Conservation (phyloP, 148 eudicot species). For the Camellia japonica region DNA sequence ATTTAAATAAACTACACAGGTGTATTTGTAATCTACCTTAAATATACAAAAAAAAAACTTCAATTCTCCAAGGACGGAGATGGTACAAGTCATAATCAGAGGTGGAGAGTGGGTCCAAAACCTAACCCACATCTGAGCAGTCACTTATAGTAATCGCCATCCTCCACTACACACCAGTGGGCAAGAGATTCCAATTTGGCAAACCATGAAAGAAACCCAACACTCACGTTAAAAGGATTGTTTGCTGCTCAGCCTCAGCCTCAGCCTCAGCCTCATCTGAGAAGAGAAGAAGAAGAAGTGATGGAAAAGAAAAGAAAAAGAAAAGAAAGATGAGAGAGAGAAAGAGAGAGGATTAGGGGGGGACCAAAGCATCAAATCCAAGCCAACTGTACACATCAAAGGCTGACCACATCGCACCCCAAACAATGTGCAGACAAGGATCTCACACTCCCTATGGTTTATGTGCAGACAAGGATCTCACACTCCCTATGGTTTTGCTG, state of each 20-base stretch:
- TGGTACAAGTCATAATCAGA: slow-evolving; percentile 22
- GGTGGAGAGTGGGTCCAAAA: slow-evolving; percentile 4
- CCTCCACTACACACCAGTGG: not conserved
- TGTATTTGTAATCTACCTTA: too few species aligned
- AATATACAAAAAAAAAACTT: too few species aligned
- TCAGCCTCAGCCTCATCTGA: too few species aligned
- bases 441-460: slow-evolving; percentile 13
- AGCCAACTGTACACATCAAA: slow-evolving; percentile 15
- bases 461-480: slow-evolving; percentile 19
- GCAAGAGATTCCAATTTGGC: slow-evolving; percentile 21
- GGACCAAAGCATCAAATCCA: slow-evolving; percentile 28
- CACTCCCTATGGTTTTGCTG: not conserved
- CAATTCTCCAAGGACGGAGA: too few species aligned
- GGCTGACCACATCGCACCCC: slow-evolving; percentile 24
- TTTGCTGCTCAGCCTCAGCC: not conserved
- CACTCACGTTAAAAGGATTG: slow-evolving; percentile 17
- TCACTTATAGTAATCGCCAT: not conserved
- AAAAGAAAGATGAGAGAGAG: not conserved
- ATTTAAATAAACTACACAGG: too few species aligned
- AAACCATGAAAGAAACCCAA: slow-evolving; percentile 24
- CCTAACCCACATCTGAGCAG: slow-evolving; percentile 5
- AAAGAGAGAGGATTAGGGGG: not conserved
- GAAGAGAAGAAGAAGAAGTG: too few species aligned
- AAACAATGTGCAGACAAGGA: slow-evolving; percentile 18
- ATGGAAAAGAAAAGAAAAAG: too few species aligned